Evolutionary conservation across 768 basidiomycete species (phyloP), one percentile per base, ranked within the genome.

Genomic region (Pleurotus eryngii): DNA sequence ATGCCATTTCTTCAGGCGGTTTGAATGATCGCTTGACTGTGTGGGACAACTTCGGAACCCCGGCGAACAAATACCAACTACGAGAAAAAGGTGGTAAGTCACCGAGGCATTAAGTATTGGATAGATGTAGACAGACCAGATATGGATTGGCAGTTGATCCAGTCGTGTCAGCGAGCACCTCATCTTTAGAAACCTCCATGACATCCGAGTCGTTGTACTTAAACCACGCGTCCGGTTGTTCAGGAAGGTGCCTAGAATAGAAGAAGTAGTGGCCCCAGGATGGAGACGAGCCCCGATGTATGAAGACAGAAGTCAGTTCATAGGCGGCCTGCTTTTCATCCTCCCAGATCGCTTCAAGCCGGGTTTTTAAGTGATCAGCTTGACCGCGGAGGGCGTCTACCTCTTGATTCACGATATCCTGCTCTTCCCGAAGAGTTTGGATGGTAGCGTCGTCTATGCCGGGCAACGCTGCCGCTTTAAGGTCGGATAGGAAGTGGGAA

Each of bases 251-350:
- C 40, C 94, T 82, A 55, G 95, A 92, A 70, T 96, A 97, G 72
- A 98, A 92, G 78, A 94, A 98, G 71, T 97, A 97, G 68, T 97
- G 95, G 3, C 94, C 94, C 74, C 85, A 94, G 5, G 89, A 89
- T 1, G 92, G 86, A 15, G 86, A 89, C 55, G 87, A 81, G 48
- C 95, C 95, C 26, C 95, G 87, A 70, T 98, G 95, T 59, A 98
- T 89, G 76, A 93, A 98, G 17, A 98, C 96, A 8, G 92, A 91
- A 0, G 92, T 93, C 45, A 98, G 80, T 66, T 97, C 92, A 68
- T 97, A 98, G 27, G 87, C 86, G 6, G 83, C 84, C 27, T 78
- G 72, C 14, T 68, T 79, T 45, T 84, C 84, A 61, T 86, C 82
- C 46, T 72, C 73, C 95, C 95, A 98, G 0, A 94, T 64, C 1